These are phyloP conservation scores for Hypericum perforatum DNA, from an alignment of 345 rosid genomes.

Conservation along the genomic window DNA sequence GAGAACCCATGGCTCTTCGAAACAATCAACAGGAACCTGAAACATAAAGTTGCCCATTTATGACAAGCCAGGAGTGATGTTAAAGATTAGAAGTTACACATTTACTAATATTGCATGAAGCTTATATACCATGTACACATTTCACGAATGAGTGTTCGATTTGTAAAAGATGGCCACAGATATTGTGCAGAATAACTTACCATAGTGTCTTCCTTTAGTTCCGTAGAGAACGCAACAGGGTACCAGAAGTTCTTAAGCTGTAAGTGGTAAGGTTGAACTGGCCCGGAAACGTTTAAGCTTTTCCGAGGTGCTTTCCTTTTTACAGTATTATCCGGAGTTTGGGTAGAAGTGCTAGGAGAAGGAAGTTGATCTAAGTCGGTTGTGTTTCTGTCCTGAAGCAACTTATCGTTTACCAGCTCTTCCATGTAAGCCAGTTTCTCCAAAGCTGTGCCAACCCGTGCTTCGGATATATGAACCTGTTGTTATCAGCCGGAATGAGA, in stretches of 20 bases:
- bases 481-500: conserved; percentile 11
- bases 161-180: conserved; percentile 1
- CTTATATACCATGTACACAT: no score
- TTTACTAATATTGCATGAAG: no score
- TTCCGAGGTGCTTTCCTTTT: conserved; percentile 43
- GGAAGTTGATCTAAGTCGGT: conserved; percentile 33
- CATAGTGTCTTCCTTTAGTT: conserved; percentile 84
- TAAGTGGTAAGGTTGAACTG: conserved; percentile 67
- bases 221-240: conserved; percentile 74
- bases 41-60: conserved; percentile 5
- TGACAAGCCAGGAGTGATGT: conserved; percentile 1
- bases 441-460: conserved; percentile 81
- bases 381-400: conserved; percentile 53
- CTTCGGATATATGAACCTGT: conserved; percentile 98
- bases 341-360: conserved; percentile 40
- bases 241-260: conserved; percentile 87
- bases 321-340: conserved; percentile 25
- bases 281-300: conserved; percentile 85
- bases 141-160: neutral
- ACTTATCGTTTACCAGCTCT: conserved; percentile 66
- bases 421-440: conserved; percentile 96
- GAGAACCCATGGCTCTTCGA: conserved; percentile 92
- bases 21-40: conserved; percentile 91
- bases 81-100: no score
- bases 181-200: conserved; percentile 29